These are phyloP conservation scores for Heliamphora ciliata DNA, from an alignment of 179 eudicot species.

Conservation along the genomic window DNA sequence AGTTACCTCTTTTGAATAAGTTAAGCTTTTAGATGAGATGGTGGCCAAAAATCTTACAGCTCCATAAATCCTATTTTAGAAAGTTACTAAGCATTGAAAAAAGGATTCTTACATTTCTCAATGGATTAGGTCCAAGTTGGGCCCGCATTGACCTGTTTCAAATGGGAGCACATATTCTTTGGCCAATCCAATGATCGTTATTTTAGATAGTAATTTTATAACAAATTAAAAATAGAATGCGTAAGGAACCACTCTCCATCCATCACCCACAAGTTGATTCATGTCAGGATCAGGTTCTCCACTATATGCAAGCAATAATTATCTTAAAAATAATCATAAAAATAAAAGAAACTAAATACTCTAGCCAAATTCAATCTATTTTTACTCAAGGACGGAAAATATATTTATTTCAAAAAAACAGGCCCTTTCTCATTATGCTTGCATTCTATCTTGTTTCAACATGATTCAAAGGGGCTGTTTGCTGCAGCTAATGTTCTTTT, in stretches of 20 bases:
- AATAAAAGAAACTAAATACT: neutral
- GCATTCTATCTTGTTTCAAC: too few relatives aligned
- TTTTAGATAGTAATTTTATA: neutral
- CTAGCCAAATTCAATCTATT: neutral
- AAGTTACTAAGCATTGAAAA: neutral
- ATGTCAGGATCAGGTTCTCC: neutral
- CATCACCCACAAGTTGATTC: too few relatives aligned
- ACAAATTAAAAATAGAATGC: neutral
- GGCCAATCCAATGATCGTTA: neutral
- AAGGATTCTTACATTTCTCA: neutral
- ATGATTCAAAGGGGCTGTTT: too few relatives aligned
- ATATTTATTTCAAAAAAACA: neutral
- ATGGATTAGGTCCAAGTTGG: neutral
- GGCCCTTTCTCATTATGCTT: neutral
- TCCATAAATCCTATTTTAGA: neutral
- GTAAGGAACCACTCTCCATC: neutral
- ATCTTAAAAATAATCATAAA: neutral
- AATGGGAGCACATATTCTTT: neutral
- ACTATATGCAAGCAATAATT: neutral
- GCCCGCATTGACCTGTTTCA: neutral
- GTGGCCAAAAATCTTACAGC: too few relatives aligned
- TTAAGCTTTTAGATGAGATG: too few relatives aligned
- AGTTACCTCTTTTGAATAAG: too few relatives aligned
- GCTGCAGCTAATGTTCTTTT: too few relatives aligned
- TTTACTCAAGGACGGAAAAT: neutral